Conservation (phyloP, 2,329 filamentous ascomycete genomes). For the Ophiobolus disseminans region DNA sequence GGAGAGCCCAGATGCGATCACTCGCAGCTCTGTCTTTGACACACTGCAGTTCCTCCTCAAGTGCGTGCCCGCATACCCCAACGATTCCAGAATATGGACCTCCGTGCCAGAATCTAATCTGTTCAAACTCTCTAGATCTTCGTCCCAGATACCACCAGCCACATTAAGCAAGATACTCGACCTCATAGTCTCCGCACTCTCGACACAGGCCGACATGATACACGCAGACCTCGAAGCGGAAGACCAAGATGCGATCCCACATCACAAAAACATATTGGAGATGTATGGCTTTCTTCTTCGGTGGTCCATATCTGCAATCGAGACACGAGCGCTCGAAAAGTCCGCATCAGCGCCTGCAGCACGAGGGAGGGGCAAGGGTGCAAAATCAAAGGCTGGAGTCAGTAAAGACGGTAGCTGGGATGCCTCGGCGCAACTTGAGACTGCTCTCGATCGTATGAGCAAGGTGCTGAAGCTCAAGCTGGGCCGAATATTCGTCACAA, state of each 20-base stretch:
- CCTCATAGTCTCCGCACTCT: constrained; percentile 83
- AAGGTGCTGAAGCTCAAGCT: constrained; percentile 94
- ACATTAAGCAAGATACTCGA: constrained; percentile 93
- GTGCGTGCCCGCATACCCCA: constrained; percentile 72
- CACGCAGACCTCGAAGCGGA: constrained; percentile 88
- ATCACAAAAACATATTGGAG: constrained; percentile 91
- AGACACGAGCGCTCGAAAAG: constrained; percentile 92
- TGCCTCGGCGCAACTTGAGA: constrained; percentile 84
- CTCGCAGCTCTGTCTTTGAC: constrained; percentile 80
- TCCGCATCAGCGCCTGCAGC: constrained; percentile 73
- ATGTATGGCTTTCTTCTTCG: constrained; percentile 93
- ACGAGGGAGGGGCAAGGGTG: constrained; percentile 74
- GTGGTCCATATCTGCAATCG: constrained; percentile 94
- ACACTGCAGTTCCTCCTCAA: constrained; percentile 95
- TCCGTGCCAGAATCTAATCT: constrained; percentile 67
- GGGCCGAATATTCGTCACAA: constrained; percentile 91
- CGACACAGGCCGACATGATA: constrained; percentile 83
- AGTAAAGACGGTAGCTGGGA: constrained; percentile 84
- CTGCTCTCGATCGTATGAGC: constrained; percentile 90
- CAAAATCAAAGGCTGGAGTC: constrained; percentile 69
- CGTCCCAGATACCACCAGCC: constrained; percentile 77
- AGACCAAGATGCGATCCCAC: constrained; percentile 77
- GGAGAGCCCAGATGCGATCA: constrained; percentile 88
- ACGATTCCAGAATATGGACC: constrained; percentile 33
- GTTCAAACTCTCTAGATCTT: constrained; percentile 75